phyloP scores from a whole-genome alignment of 805 yeast genomes.

The Yarrowia sp. region DNA sequence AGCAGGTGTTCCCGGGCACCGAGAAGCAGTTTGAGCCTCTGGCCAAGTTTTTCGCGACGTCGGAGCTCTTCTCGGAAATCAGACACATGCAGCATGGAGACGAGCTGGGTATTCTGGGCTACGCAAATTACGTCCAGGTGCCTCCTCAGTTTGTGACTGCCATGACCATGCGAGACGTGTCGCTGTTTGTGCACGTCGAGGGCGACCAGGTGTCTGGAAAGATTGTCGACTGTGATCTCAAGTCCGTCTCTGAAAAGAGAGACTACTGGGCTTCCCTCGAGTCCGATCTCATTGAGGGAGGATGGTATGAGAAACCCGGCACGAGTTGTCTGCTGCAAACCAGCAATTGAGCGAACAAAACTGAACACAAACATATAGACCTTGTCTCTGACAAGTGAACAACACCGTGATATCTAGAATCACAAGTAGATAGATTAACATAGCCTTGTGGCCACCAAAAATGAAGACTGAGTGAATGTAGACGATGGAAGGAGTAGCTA shows the following conservation, averaged over 20 bases:
- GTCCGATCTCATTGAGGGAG: constrained; percentile 8
- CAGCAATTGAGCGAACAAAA: background rate
- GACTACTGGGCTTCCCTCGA: constrained; percentile 26
- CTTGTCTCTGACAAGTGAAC: background rate
- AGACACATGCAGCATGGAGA: constrained; percentile 24
- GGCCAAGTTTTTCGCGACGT: constrained; percentile 16
- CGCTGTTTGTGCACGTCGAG: constrained; percentile 12
- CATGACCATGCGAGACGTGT: constrained; percentile 38
- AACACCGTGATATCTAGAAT: background rate
- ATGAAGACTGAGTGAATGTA: too few species aligned
- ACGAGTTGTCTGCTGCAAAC: constrained; percentile 1
- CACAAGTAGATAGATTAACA: constrained; percentile 5
- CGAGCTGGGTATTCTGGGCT: constrained; percentile 29
- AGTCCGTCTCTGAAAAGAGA: background rate
- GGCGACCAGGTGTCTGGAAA: background rate
- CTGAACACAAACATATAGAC: background rate
- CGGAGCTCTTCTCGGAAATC: constrained; percentile 3
- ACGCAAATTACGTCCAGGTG: constrained; percentile 18
- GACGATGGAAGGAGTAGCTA: too few species aligned
- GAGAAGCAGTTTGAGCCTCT: constrained; percentile 12
- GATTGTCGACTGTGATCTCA: constrained; percentile 27
- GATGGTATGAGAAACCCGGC: constrained; percentile 8
- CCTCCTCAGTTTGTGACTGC: constrained; percentile 14
- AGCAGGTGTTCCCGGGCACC: constrained; percentile 2
- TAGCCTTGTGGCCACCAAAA: background rate